These are phyloP conservation scores for Lachancea fermentati DNA, from an alignment of 805 yeast species.

Conservation along the genomic window DNA sequence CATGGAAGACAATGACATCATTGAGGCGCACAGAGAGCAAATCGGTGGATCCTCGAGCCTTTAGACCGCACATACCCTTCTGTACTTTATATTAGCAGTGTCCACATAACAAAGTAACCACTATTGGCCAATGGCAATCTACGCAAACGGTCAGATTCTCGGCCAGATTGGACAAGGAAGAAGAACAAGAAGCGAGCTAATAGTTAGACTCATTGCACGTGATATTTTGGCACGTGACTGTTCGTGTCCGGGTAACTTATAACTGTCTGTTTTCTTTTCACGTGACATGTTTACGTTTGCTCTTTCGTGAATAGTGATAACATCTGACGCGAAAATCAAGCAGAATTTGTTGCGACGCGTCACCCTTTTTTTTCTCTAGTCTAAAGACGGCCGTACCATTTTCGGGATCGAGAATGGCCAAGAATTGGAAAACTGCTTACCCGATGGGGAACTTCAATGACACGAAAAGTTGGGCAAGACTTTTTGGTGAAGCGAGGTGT, in stretches of 20 bases:
- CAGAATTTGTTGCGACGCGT: neutral
- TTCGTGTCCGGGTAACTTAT: no score
- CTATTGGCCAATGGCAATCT: neutral
- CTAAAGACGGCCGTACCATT: no score
- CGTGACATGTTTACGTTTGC: no score
- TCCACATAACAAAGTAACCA: neutral
- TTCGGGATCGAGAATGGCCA: neutral
- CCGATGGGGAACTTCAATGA: conserved; percentile 2
- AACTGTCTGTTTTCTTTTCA: no score
- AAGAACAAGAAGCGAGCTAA: no score
- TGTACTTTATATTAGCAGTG: conserved; percentile 2
- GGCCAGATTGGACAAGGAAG: no score
- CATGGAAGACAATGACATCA: conserved; percentile 91
- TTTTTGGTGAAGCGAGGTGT: neutral
- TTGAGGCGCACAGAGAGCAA: conserved; percentile 97
- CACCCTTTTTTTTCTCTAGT: no score
- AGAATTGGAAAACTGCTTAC: conserved; percentile 1
- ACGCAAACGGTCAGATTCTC: neutral
- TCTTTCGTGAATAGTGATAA: no score
- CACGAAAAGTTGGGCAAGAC: neutral
- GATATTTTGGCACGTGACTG: no score
- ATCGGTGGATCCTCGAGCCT: conserved; percentile 46
- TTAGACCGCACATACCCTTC: neutral
- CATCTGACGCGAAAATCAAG: neutral
- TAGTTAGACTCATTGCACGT: no score